A percentile compares a stretch with the other conserved stretches of the same genome.
These are phyloP conservation scores for Aspergillus sojae DNA, from an alignment of 2,329 filamentous ascomycete genomes.

Conservation along the genomic window DNA sequence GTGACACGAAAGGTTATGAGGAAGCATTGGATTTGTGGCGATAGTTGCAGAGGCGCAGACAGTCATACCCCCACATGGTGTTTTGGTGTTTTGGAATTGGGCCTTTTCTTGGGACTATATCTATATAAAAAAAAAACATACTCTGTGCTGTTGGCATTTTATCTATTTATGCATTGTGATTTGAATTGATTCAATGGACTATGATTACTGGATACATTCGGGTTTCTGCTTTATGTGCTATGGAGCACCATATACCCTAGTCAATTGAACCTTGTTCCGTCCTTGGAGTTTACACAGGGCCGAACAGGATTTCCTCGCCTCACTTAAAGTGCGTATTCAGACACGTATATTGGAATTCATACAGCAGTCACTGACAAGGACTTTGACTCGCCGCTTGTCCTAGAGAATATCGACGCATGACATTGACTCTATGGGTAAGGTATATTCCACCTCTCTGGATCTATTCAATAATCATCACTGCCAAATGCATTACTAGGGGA, in stretches of 20 bases:
- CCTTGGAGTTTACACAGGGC: no score
- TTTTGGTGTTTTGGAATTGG: not conserved
- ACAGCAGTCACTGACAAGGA: no score
- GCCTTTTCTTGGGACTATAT: not conserved
- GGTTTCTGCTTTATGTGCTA: not conserved
- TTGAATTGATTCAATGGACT: not conserved
- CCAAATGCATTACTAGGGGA: no score
- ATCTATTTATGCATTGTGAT: not conserved
- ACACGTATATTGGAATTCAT: no score
- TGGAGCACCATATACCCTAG: not conserved
- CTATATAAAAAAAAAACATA: not conserved
- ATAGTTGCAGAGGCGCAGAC: slow-evolving; percentile 8
- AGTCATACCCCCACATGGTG: slow-evolving; percentile 3
- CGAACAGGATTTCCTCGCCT: no score
- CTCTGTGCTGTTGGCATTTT: not conserved
- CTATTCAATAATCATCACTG: no score
- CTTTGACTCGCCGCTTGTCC: no score
- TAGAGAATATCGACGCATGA: no score
- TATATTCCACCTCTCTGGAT: no score
- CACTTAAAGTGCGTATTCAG: no score
- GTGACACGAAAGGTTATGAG: not conserved
- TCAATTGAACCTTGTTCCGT: not conserved
- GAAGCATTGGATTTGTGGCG: slow-evolving; percentile 2
- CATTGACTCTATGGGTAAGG: no score
- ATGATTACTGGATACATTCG: not conserved